Base-by-base conservation (phyloP, 139 green algal species). In the Chlamydomonas sphaeroides region DNA sequence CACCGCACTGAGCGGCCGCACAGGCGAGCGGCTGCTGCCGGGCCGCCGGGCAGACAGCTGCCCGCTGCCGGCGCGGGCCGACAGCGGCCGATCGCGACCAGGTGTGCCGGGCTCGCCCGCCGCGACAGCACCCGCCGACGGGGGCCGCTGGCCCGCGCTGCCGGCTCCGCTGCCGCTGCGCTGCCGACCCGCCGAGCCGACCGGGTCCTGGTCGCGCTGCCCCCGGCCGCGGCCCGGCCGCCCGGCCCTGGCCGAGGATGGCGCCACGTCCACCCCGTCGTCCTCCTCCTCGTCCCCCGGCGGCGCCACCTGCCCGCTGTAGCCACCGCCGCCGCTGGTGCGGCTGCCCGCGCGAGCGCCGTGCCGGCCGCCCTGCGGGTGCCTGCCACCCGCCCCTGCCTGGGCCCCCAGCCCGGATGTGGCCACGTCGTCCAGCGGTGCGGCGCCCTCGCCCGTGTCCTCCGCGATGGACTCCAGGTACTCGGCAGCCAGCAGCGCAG, bases 231-330 rank as follows among this genome's bases (percentile, higher is more conserved):
- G 21, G 11, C 53, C 53, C 5, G 21, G 5, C 53, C 53, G 5
- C 17, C 53, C 20, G 23, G 11, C 53, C 53, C 53, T 10, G 17
- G 11, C 53, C 53, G 56, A 36, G n/a, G n/a, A n/a, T 26, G 51
- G 56, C 39, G 45, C 65, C 5, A 78, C 78, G 62, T 88, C 84
- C 65, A 86, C 30, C 28, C 28, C 72, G 51, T 78, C 78, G 17
- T 70, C 78, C 1, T 86, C 84, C 28, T 77, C 45, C 25, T 33
- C 45, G 32, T 72, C 74, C 56, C 56, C 63, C 8, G 8, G 45
- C 45, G 45, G 10, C 8, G 14, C 45, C 45, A 14, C 10, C 45
- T 51, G 45, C 10, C 10, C 45, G 45, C 45, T 10, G 45, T 14
- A 21, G 10, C 45, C 45, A 51, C 45, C 8, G 28, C 75, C 49